A percentile compares a stretch with the other conserved stretches of the same genome.
Evolutionary conservation across 345 rosid genomes (phyloP).

Genomic region (Corchorus capsularis): DNA sequence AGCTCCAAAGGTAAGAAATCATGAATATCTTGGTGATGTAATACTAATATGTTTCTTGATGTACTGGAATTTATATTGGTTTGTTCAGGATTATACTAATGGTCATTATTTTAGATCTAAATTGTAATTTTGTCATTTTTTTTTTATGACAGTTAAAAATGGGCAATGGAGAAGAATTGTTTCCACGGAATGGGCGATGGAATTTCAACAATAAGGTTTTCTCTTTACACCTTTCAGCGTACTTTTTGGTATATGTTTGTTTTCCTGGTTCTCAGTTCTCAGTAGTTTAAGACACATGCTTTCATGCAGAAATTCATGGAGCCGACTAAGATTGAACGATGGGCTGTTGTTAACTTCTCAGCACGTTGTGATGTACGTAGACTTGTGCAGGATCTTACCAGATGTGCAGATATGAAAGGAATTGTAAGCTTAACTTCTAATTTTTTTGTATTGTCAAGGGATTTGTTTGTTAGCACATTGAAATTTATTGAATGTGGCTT

Average conservation of each 20-base stretch:
- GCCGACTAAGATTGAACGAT: conserved; percentile 62
- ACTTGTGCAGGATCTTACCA: conserved; percentile 57
- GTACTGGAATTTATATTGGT: neutral
- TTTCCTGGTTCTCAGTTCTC: conserved; percentile 17
- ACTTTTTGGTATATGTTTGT: neutral
- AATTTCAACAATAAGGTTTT: conserved; percentile 84
- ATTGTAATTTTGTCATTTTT: neutral
- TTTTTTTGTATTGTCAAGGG: neutral
- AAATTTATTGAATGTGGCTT: neutral
- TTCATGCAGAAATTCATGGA: conserved; percentile 64
- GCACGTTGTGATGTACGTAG: conserved; percentile 68
- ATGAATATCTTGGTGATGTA: neutral
- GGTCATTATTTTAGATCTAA: neutral
- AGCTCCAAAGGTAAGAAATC: conserved; percentile 63
- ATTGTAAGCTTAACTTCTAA: conserved; percentile 51
- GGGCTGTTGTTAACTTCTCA: conserved; percentile 93
- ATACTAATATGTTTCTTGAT: neutral
- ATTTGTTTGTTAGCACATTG: neutral
- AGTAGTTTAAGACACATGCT: conserved; percentile 11
- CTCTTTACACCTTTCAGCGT: neutral
- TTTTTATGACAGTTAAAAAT: conserved; percentile 58
- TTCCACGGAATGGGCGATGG: conserved; percentile 88
- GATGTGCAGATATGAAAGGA: conserved; percentile 80
- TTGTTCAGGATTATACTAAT: neutral
- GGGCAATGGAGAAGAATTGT: conserved; percentile 84